Evolutionary conservation across 2,329 filamentous ascomycete species (phyloP), one percentile per base, ranked within the genome.

Genomic region (Aspergillus proliferans): DNA sequence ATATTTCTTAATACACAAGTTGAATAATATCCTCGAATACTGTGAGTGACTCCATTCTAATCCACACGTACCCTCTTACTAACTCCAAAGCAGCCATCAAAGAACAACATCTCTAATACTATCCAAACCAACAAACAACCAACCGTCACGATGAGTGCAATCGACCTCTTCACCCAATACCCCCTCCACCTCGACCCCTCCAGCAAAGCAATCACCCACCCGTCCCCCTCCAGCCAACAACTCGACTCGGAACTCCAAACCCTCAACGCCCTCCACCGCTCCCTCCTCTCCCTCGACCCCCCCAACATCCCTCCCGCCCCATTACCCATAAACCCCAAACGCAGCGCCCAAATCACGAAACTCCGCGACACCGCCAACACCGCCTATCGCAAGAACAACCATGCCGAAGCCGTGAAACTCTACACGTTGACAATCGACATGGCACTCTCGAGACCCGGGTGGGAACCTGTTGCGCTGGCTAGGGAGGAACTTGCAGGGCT

Each of bases 381-480:
- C 50, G 83, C 87, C 59, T 92, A 88, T 77, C 86, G 88, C 70
- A 91, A 92, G 71, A 80, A 80, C 60, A 79, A 83, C 58, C 83
- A 86, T 72, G 71, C 71, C 48, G 88, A 94, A 47, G 92, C 92
- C 3, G 77, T 89, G 58, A 84, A 84, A 58, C 79, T 91, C 58
- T 96, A 97, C 76, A 81, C 80, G 0, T 81, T 92, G n/a, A 91
- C 88, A 1, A 80, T 97, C 48, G 84, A 93, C 57, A 95, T 97
- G 91, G 92, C 90, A 3, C 73, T 89, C 36, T 78, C 77, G 7
- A 79, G 93, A 3, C 92, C 93, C 0, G 72, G 81, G 12, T 98
- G 93, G 93, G 93, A 98, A 72, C 90, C 91, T 0, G 79, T 82
- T 12, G 84, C 84, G 10, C 76, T 97, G 21, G 87, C 93, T 47